phyloP scores from a whole-genome alignment of 345 rosid species.

The Hibiscus mutabilis region DNA sequence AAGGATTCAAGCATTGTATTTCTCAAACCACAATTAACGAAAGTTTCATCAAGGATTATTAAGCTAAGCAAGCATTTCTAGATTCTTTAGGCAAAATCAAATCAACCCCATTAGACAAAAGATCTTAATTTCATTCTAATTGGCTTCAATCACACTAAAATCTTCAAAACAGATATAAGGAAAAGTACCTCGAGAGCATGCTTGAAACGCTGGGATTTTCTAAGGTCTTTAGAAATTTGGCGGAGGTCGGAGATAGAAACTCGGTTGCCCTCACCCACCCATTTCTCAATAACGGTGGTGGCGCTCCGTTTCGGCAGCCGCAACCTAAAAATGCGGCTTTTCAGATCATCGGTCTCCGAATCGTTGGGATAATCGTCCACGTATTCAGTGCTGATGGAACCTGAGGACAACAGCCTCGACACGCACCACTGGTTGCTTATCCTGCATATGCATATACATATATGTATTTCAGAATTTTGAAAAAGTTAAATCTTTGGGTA shows the following conservation, averaged over 20 bases:
- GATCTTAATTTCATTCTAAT: not conserved
- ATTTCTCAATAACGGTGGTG: conserved; percentile 59
- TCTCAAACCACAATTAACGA: not conserved
- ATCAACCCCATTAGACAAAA: not conserved
- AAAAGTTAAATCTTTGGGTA: not conserved
- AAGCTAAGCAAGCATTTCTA: not conserved
- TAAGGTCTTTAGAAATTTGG: conserved; percentile 64
- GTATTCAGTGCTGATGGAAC: conserved; percentile 20
- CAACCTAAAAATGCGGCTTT: conserved; percentile 63
- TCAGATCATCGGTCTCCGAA: conserved; percentile 53
- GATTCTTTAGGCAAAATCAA: not conserved
- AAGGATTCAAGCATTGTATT: not conserved
- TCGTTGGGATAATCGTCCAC: conserved; percentile 28
- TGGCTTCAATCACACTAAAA: not conserved
- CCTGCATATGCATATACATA: conserved; percentile 10
- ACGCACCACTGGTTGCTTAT: conserved; percentile 1
- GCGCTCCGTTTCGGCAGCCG: conserved; percentile 83
- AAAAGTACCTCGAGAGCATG: conserved; percentile 86
- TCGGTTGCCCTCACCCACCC: conserved; percentile 73
- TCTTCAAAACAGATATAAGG: not conserved
- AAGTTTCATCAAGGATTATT: not conserved
- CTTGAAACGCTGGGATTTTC: conserved; percentile 69
- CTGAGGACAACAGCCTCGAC: conserved; percentile 28
- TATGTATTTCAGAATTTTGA: not conserved
- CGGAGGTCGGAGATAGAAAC: conserved; percentile 57